These are phyloP conservation scores for Cinnamomum micranthum DNA, from an alignment of 164 flowering plant genomes.

Conservation along the genomic window DNA sequence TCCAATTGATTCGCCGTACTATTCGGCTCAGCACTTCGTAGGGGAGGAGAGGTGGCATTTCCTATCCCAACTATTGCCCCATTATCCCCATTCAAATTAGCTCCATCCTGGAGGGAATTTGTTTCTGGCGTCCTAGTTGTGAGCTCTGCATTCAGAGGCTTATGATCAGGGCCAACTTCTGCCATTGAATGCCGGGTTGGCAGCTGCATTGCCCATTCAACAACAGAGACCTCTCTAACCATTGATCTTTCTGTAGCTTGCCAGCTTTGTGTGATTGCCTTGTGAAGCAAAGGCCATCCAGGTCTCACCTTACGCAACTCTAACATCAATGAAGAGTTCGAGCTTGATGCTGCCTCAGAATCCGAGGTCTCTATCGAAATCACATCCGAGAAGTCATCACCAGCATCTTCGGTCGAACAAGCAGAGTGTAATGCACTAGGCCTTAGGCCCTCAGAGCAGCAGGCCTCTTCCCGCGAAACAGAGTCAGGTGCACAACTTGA, in stretches of 20 bases:
- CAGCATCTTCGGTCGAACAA: slow-evolving; percentile 14
- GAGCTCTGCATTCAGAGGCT: slow-evolving; percentile 4
- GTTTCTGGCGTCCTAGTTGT: background rate
- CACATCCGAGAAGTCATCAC: slow-evolving; percentile 50
- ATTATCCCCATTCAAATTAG: slow-evolving; percentile 37
- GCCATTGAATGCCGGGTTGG: slow-evolving; percentile 38
- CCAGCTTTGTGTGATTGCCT: slow-evolving; percentile 24
- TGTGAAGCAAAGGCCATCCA: slow-evolving; percentile 86
- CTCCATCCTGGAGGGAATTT: background rate
- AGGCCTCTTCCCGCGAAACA: slow-evolving; percentile 9
- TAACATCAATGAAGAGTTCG: slow-evolving; percentile 27
- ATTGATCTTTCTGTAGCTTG: slow-evolving; percentile 15
- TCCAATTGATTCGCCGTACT: slow-evolving; percentile 54
- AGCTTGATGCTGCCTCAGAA: slow-evolving; percentile 30
- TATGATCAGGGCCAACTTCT: slow-evolving; percentile 27
- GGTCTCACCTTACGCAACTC: slow-evolving; percentile 59
- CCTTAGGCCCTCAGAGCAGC: background rate
- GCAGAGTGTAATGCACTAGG: background rate
- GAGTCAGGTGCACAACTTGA: slow-evolving; percentile 38
- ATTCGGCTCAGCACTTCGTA: slow-evolving; percentile 11
- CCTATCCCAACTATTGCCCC: slow-evolving; percentile 62
- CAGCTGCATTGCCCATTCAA: slow-evolving; percentile 67
- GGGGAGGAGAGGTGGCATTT: slow-evolving; percentile 17
- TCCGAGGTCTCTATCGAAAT: slow-evolving; percentile 49
- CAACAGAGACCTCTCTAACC: slow-evolving; percentile 48